Percentiles rank a stretch among this genome's conserved stretches.
Evolutionary conservation across 1,139 yeast genomes (phyloP).

Genomic region (Blastobotrys indianensis): DNA sequence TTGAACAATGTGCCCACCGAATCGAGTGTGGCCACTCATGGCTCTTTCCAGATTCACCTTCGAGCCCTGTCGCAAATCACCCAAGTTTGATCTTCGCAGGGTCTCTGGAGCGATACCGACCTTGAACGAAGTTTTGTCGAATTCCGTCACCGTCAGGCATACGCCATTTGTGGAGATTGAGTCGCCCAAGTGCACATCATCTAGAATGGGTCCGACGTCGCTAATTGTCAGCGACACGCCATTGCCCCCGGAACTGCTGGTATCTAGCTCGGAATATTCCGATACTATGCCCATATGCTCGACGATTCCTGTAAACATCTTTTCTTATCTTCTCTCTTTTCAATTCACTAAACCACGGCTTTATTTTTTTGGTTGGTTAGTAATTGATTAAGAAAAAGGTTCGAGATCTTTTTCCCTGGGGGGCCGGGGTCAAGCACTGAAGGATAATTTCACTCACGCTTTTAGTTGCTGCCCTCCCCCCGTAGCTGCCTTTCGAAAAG

Average conservation of each 20-base stretch:
- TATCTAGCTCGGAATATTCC: slow-evolving; percentile 47
- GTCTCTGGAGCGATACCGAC: slow-evolving; percentile 96
- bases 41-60: slow-evolving; percentile 89
- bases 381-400: too few relatives aligned
- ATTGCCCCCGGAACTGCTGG: slow-evolving; percentile 60
- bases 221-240: slow-evolving; percentile 69
- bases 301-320: slow-evolving; percentile 92
- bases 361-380: neutral
- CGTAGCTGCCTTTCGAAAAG: neutral
- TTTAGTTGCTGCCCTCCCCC: too few relatives aligned
- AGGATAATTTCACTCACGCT: too few relatives aligned
- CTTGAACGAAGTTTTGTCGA: slow-evolving; percentile 53
- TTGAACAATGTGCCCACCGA: slow-evolving; percentile 97
- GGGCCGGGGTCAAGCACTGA: too few relatives aligned
- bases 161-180: slow-evolving; percentile 85
- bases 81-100: slow-evolving; percentile 71
- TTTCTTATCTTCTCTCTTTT: neutral
- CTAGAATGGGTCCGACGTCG: slow-evolving; percentile 57
- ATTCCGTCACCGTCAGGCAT: slow-evolving; percentile 91
- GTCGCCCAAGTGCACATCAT: slow-evolving; percentile 86
- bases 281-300: slow-evolving; percentile 69
- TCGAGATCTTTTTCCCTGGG: too few relatives aligned
- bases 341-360: neutral
- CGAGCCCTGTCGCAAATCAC: slow-evolving; percentile 49
- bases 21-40: slow-evolving; percentile 69